phyloP scores from a whole-genome alignment of 345 rosid species.

The Gossypium raimondii region DNA sequence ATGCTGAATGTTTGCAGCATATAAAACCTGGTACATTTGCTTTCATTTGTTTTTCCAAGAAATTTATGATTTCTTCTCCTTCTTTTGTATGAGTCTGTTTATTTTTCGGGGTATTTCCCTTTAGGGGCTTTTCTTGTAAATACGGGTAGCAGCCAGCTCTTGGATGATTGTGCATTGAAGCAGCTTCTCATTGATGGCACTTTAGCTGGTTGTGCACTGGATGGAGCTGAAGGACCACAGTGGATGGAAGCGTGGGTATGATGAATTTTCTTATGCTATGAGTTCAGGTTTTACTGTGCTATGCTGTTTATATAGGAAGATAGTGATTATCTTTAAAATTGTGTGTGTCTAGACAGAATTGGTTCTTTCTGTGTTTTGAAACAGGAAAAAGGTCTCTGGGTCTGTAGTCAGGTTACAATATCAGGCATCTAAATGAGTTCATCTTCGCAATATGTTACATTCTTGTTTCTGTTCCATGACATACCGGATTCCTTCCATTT shows the following conservation, averaged over 20 bases:
- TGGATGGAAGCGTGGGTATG: slow-evolving; percentile 99
- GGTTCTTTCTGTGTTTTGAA: slow-evolving; percentile 1
- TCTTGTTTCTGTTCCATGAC: background rate
- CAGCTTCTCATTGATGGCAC: slow-evolving; percentile 93
- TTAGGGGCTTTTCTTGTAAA: slow-evolving; percentile 97
- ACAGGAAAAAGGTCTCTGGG: background rate
- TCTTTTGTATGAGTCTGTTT: background rate
- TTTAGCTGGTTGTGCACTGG: slow-evolving; percentile 94
- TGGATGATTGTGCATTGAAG: slow-evolving; percentile 92
- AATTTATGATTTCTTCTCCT: slow-evolving; percentile 14
- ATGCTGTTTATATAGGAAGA: background rate
- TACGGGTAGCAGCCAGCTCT: slow-evolving; percentile 89
- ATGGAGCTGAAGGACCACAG: slow-evolving; percentile 98
- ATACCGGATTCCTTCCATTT: background rate
- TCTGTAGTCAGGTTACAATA: background rate
- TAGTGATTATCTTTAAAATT: background rate
- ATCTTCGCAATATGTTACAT: background rate
- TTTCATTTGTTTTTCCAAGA: background rate
- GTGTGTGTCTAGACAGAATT: background rate
- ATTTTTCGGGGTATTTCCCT: slow-evolving; percentile 5
- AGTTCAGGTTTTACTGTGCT: background rate
- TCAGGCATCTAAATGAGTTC: background rate
- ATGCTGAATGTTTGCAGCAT: slow-evolving; percentile 95
- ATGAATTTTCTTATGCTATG: slow-evolving; percentile 16
- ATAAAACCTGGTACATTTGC: slow-evolving; percentile 71